Evolutionary conservation across 2,329 filamentous ascomycete genomes (phyloP), one percentile per base, ranked within the genome.

Genomic region (Penicillium decumbens): DNA sequence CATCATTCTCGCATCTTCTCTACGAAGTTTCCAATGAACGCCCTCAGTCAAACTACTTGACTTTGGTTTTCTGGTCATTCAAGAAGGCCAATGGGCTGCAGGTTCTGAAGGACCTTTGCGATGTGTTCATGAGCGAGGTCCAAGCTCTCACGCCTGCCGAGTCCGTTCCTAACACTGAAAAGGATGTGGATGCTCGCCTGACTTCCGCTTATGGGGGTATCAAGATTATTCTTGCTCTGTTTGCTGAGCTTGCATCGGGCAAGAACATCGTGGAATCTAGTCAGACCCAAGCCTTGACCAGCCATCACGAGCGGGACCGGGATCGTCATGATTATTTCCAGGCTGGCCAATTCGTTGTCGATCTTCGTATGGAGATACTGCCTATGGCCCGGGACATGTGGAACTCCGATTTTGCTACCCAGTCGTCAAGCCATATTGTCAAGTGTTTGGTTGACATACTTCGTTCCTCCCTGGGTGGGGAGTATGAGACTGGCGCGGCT

Each of bases 211-310:
- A 80, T 54, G 80, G 79, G 24, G 80, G 80, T 39, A 81, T 95
- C 57, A 90, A 88, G 66, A 89, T 91, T 59, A 89, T 97, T 28
- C 77, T 98, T 25, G 84, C 87, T 27, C 80, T 97, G 46, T 96
- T 93, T 66, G 75, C 81, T 2, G 78, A 89, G 51, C 77, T 96
- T 27, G 84, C 86, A 45, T 87, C 85, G 52, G 82, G 84, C 8
- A 95, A 93, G 69, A 82, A 85, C 56, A 82, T 97, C 45, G 78
- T 79, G n/a, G 91, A 97, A 30, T 85, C 91, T 1, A 74, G 78
- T 28, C 83, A 85, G 61, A 82, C 83, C 8, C 72, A 75, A 39
- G 71, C 75, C 24, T 75, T 83, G 66, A 73, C 74, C 50, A 70
- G 66, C 38, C 74, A 74, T n/a, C 71, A 71, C 47, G 79, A 83